Evolutionary conservation across 345 rosid species (phyloP).

Genomic region (Crucihimalaya himalaica): DNA sequence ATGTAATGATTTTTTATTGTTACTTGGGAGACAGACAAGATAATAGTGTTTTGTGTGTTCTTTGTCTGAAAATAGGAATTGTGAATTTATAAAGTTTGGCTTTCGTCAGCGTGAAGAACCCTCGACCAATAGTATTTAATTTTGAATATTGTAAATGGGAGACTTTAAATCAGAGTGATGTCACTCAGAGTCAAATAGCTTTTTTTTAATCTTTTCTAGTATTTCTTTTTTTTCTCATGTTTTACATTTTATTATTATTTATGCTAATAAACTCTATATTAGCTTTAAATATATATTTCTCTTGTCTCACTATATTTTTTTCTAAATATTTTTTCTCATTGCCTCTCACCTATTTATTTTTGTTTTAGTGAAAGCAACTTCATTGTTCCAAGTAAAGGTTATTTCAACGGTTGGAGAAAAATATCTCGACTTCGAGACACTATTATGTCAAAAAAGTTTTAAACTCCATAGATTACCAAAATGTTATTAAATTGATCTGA

Average conservation of each 20-base stretch:
- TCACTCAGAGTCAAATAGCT: too few species aligned
- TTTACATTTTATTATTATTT: too few species aligned
- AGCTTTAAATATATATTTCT: too few species aligned
- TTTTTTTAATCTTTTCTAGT: too few species aligned
- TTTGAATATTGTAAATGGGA: not conserved
- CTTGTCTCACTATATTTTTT: not conserved
- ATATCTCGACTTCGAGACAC: not conserved
- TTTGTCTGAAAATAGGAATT: not conserved
- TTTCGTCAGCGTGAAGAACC: slow-evolving; percentile 29
- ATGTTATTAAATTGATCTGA: not conserved
- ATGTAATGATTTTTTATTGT: not conserved
- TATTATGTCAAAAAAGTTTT: too few species aligned
- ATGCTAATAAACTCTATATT: too few species aligned
- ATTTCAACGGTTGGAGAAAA: too few species aligned
- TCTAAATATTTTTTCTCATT: not conserved
- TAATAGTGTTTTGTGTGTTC: not conserved
- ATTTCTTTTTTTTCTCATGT: too few species aligned
- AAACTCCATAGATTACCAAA: too few species aligned
- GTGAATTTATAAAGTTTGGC: not conserved
- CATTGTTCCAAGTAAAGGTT: too few species aligned
- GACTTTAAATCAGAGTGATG: not conserved
- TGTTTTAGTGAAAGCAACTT: not conserved
- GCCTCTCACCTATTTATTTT: slow-evolving; percentile 4
- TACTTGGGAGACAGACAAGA: slow-evolving; percentile 11
- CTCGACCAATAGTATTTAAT: not conserved